Percentiles rank a stretch among this genome's conserved stretches.
Conservation (phyloP, 305 asterid species). For the Rubia peregrina region DNA sequence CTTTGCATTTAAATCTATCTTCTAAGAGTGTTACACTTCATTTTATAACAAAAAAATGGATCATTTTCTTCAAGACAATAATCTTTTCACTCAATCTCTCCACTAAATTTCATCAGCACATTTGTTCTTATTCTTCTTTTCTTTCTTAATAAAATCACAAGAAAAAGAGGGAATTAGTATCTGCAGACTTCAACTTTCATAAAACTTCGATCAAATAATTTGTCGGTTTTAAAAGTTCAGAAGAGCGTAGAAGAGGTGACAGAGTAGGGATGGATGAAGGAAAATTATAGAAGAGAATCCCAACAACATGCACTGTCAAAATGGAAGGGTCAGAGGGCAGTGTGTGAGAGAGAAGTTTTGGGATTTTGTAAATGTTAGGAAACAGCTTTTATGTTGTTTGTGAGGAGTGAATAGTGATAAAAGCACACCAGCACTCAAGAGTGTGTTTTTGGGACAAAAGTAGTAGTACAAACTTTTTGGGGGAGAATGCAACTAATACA, state of each 20-base stretch:
- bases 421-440: background rate
- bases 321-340: constrained; percentile 19
- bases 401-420: background rate
- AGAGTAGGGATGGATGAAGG: constrained; percentile 13
- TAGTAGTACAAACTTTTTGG: background rate
- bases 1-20: too few relatives aligned
- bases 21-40: too few relatives aligned
- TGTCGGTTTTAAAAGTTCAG: too few relatives aligned
- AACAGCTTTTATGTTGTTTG: constrained; percentile 10
- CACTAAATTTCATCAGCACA: too few relatives aligned
- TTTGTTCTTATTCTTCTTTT: too few relatives aligned
- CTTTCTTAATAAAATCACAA: too few relatives aligned
- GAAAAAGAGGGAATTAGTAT: too few relatives aligned
- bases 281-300: constrained; percentile 17
- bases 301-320: constrained; percentile 31
- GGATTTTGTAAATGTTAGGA: constrained; percentile 24
- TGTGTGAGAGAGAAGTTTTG: constrained; percentile 21
- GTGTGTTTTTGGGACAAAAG: constrained; percentile 2
- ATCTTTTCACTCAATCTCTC: too few relatives aligned
- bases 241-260: constrained; percentile 1
- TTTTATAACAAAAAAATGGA: too few relatives aligned
- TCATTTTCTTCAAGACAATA: too few relatives aligned
- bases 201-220: too few relatives aligned
- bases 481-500: constrained; percentile 12
- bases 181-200: too few relatives aligned